Evolutionary conservation across 2,329 filamentous ascomycete species (phyloP).

Genomic region (Xylariaceae sp.): DNA sequence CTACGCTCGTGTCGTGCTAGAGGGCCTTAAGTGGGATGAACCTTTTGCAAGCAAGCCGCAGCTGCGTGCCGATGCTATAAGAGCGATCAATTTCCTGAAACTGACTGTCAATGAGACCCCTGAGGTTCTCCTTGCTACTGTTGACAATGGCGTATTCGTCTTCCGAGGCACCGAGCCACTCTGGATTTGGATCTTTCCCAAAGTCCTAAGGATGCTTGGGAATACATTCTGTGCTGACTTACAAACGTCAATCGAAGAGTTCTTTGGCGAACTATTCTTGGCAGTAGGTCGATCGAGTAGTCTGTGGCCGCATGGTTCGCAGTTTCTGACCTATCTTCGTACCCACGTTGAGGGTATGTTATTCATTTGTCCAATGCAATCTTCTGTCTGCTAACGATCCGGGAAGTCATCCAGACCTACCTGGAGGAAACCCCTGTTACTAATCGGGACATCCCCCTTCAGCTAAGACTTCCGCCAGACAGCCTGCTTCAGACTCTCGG

Average conservation of each 20-base stretch:
- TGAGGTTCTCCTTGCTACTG: conserved; percentile 52
- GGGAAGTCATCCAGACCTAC: conserved; percentile 22
- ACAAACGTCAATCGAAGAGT: conserved; percentile 45
- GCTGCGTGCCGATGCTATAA: conserved; percentile 55
- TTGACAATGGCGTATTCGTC: conserved; percentile 39
- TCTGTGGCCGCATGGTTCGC: conserved; percentile 45
- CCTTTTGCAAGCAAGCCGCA: conserved; percentile 56
- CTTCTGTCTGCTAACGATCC: conserved; percentile 17
- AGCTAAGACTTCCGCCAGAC: conserved; percentile 38
- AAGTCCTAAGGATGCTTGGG: conserved; percentile 52
- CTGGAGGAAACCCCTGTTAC: conserved; percentile 28
- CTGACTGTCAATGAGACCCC: conserved; percentile 72
- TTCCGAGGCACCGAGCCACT: conserved; percentile 55
- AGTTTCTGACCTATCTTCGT: conserved; percentile 46
- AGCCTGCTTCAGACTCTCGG: conserved; percentile 32
- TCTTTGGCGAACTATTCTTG: conserved; percentile 47
- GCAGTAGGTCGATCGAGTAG: conserved; percentile 39
- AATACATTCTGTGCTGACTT: conserved; percentile 45
- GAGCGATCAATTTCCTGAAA: conserved; percentile 72
- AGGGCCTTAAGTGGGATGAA: conserved; percentile 62
- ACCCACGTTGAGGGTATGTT: conserved; percentile 43
- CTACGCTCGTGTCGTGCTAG: conserved; percentile 72
- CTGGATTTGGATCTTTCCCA: conserved; percentile 61
- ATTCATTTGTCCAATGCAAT: background rate
- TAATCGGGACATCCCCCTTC: conserved; percentile 27